These are phyloP conservation scores for Chalciporus pseudorubinellus DNA, from an alignment of 768 basidiomycete genomes.

Conservation along the genomic window DNA sequence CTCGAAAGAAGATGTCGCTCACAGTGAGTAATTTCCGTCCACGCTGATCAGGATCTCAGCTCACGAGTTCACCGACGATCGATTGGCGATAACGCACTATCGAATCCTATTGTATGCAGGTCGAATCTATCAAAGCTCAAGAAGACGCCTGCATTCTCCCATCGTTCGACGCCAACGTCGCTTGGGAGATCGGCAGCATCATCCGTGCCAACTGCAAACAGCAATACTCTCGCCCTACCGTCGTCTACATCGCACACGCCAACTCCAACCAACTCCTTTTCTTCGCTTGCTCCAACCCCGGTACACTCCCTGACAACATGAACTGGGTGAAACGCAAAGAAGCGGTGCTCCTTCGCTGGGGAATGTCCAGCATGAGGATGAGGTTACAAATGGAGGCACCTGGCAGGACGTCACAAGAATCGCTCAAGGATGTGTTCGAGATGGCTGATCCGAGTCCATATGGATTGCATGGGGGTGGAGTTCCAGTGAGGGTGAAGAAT, in stretches of 20 bases:
- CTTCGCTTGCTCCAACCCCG: conserved; percentile 26
- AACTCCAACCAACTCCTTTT: conserved; percentile 32
- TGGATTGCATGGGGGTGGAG: conserved; percentile 32
- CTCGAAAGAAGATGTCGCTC: conserved; percentile 9
- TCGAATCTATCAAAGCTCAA: conserved; percentile 21
- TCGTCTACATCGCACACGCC: conserved; percentile 31
- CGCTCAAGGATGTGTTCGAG: conserved; percentile 20
- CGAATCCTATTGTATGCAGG: background rate
- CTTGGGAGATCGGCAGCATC: conserved; percentile 32
- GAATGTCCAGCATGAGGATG: conserved; percentile 28
- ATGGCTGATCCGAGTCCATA: conserved; percentile 29
- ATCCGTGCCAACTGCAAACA: conserved; percentile 23
- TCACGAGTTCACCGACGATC: background rate
- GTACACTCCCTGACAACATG: conserved; percentile 32
- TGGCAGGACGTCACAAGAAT: conserved; percentile 2
- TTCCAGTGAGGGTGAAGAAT: conserved; percentile 33
- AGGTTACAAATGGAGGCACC: conserved; percentile 5
- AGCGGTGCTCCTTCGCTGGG: conserved; percentile 31
- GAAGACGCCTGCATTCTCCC: conserved; percentile 28
- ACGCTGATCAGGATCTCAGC: background rate
- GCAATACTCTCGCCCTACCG: conserved; percentile 18
- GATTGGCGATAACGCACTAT: no score
- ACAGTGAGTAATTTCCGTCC: conserved; percentile 4
- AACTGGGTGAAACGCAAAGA: conserved; percentile 36
- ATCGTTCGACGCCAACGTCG: conserved; percentile 31